Conservation (phyloP, 306 rosid species). For the Prunus davidiana region DNA sequence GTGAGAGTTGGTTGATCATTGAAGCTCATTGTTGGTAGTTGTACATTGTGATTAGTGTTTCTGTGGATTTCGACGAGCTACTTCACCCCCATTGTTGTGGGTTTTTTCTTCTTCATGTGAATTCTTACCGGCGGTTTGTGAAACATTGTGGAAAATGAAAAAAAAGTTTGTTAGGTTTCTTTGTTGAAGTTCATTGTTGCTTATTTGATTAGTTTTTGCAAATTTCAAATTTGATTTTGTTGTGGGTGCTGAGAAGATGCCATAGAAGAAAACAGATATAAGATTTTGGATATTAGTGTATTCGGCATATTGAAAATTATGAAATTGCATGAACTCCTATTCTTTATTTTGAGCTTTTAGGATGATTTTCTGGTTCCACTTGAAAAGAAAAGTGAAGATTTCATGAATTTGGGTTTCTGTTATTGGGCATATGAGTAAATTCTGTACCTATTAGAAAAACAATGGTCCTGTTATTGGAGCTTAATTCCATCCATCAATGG, state of each 20-base stretch:
- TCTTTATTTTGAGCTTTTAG: not conserved
- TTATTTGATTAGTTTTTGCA: not conserved
- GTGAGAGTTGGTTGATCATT: not conserved
- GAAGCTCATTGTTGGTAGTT: not conserved
- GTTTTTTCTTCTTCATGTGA: not conserved
- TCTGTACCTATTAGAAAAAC: too few relatives aligned
- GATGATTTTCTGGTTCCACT: too few relatives aligned
- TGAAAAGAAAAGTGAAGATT: not conserved
- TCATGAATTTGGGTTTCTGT: not conserved
- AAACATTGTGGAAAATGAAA: not conserved
- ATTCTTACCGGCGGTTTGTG: not conserved
- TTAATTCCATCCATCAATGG: not conserved
- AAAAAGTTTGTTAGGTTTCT: not conserved
- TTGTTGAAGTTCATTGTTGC: not conserved
- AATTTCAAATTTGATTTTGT: not conserved
- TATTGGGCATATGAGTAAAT: not conserved
- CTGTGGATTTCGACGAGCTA: not conserved
- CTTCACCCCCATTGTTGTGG: not conserved
- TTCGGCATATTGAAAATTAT: not conserved
- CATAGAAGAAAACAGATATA: not conserved
- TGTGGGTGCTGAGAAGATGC: not conserved
- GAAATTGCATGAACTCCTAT: not conserved
- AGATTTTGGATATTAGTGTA: constrained; percentile 1
- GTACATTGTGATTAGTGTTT: not conserved
- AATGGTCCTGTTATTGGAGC: not conserved